phyloP scores from a whole-genome alignment of 176 grass and related monocot species.

The Elymus sibiricus region DNA sequence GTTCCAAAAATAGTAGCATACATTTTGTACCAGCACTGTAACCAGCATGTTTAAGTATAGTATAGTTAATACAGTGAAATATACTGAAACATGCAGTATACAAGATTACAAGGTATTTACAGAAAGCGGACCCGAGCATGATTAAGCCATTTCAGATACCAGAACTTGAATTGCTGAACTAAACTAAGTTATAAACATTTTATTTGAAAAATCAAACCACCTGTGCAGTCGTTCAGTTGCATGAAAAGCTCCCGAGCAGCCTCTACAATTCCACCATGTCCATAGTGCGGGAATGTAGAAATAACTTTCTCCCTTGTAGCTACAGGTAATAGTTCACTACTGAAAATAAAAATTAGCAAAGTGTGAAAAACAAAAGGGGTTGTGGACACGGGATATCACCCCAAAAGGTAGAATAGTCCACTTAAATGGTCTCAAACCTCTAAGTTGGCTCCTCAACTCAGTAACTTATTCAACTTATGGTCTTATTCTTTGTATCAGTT shows the following conservation, averaged over 20 bases:
- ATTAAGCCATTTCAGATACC: slow-evolving; percentile 6
- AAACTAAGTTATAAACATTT: slow-evolving; percentile 20
- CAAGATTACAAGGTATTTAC: neutral
- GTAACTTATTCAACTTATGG: neutral
- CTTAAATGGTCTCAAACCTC: neutral
- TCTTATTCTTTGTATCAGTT: neutral
- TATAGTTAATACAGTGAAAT: neutral
- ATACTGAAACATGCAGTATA: slow-evolving; percentile 20
- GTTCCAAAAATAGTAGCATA: slow-evolving; percentile 1
- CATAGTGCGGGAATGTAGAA: slow-evolving; percentile 93
- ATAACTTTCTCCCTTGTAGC: slow-evolving; percentile 64
- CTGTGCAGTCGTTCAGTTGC: slow-evolving; percentile 69
- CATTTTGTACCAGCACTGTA: neutral
- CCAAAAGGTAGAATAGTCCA: neutral
- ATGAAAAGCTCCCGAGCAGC: slow-evolving; percentile 87
- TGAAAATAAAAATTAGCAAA: slow-evolving; percentile 40
- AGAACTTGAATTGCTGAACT: neutral
- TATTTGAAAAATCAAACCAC: slow-evolving; percentile 38
- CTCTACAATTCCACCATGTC: slow-evolving; percentile 91
- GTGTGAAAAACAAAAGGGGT: neutral
- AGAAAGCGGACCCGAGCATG: neutral
- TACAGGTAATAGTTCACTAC: slow-evolving; percentile 56
- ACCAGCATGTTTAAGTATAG: neutral
- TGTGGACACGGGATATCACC: neutral
- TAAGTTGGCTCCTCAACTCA: neutral